phyloP scores from a whole-genome alignment of 352 stramenopile genomes.

The Phytophthora sp. region DNA sequence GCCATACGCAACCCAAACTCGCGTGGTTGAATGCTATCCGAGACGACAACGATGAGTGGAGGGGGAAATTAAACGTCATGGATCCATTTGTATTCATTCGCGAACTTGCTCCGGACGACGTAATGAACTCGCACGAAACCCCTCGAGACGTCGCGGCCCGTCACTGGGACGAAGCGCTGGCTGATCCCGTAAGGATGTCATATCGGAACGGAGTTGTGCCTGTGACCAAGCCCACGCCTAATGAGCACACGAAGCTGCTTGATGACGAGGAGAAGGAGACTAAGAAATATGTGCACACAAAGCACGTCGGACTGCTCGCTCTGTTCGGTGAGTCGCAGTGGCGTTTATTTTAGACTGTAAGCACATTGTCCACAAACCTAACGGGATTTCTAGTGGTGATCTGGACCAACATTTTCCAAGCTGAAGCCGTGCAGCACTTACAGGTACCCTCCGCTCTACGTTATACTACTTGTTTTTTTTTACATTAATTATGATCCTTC shows the following conservation, averaged over 20 bases:
- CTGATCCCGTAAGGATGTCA: constrained; percentile 22
- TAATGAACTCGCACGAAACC: constrained; percentile 19
- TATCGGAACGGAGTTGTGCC: constrained; percentile 26
- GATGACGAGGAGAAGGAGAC: constrained; percentile 23
- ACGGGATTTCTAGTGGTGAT: constrained; percentile 28
- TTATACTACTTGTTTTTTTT: neutral
- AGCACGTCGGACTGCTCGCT: constrained; percentile 27
- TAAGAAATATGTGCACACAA: constrained; percentile 26
- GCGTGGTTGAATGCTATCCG: constrained; percentile 25
- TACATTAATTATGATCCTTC: too few relatives aligned
- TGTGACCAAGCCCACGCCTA: constrained; percentile 19
- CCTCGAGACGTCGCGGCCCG: neutral
- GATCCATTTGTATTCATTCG: constrained; percentile 6
- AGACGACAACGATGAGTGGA: constrained; percentile 18
- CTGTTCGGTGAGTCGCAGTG: constrained; percentile 15
- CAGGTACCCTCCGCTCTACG: constrained; percentile 22
- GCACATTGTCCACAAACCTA: neutral
- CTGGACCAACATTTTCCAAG: constrained; percentile 36
- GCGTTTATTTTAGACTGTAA: neutral
- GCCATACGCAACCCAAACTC: neutral
- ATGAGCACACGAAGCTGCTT: constrained; percentile 33
- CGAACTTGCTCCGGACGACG: constrained; percentile 7
- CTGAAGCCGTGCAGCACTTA: constrained; percentile 35
- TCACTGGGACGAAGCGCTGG: constrained; percentile 16
- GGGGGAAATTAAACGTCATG: neutral